These are phyloP conservation scores for Daphne laureola DNA, from an alignment of 441 rosid species.

Conservation along the genomic window DNA sequence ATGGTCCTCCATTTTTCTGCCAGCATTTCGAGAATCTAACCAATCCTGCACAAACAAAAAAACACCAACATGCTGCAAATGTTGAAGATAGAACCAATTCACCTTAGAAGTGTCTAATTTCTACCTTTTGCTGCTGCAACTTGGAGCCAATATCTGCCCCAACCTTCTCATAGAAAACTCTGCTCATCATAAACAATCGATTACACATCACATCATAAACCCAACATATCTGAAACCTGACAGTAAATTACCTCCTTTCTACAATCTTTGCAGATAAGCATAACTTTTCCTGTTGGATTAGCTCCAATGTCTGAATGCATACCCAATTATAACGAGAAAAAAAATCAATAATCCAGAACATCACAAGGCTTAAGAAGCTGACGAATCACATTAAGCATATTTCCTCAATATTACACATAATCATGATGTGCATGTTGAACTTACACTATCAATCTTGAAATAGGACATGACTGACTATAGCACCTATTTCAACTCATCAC, in stretches of 20 bases:
- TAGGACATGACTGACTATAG: too few species aligned
- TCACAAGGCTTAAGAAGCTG: neutral
- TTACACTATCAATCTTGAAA: neutral
- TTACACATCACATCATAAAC: conserved; percentile 5
- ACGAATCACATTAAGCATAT: neutral
- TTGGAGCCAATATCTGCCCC: conserved; percentile 36
- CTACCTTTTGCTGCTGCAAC: conserved; percentile 58
- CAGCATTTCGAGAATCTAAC: conserved; percentile 25
- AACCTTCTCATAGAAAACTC: conserved; percentile 46
- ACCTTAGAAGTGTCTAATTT: conserved; percentile 7
- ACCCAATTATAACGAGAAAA: neutral
- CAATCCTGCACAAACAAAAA: conserved; percentile 37
- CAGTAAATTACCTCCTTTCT: conserved; percentile 41
- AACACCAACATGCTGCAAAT: conserved; percentile 1
- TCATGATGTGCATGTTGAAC: neutral
- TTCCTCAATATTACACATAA: neutral
- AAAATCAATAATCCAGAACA: neutral
- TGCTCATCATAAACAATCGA: conserved; percentile 22
- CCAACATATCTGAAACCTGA: neutral
- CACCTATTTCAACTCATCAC: too few species aligned
- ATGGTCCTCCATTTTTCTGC: conserved; percentile 21
- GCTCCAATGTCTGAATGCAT: conserved; percentile 39
- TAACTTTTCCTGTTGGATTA: conserved; percentile 49
- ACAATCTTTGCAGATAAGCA: conserved; percentile 37
- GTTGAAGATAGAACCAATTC: conserved; percentile 8